phyloP scores from a whole-genome alignment of 768 basidiomycete species.

The Tricholoma bakamatsutake region DNA sequence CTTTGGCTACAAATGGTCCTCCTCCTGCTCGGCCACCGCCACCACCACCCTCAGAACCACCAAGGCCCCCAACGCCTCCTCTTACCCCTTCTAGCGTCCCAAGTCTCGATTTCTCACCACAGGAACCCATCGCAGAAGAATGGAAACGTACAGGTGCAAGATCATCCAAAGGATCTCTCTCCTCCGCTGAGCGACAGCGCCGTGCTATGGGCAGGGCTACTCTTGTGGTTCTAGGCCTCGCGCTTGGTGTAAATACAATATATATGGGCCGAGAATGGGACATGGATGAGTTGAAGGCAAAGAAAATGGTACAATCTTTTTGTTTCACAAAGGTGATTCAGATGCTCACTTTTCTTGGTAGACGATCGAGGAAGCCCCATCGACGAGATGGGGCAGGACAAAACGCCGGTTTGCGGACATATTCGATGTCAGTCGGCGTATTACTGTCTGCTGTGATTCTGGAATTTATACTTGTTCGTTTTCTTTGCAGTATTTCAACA shows the following conservation, averaged over 20 bases:
- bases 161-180: conserved; percentile 73
- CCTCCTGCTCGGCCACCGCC: conserved; percentile 8
- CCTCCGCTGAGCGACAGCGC: conserved; percentile 71
- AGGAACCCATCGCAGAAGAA: conserved; percentile 32
- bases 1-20: conserved; percentile 26
- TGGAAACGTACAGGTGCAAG: conserved; percentile 63
- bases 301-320: conserved; percentile 49
- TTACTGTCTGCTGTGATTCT: not conserved
- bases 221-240: conserved; percentile 48
- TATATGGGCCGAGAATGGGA: conserved; percentile 81
- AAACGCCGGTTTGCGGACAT: conserved; percentile 54
- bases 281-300: conserved; percentile 57
- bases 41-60: conserved; percentile 10
- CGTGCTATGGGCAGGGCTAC: conserved; percentile 49
- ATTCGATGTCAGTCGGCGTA: conserved; percentile 54
- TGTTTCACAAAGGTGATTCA: not conserved
- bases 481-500: conserved; percentile 70
- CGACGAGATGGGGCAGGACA: conserved; percentile 61
- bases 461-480: not conserved
- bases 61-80: conserved; percentile 14
- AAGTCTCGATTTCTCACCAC: conserved; percentile 63
- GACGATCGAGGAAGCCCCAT: conserved; percentile 55
- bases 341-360: conserved; percentile 18
- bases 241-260: conserved; percentile 48
- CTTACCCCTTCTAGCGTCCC: conserved; percentile 28